phyloP scores from a whole-genome alignment of 2,329 filamentous ascomycete genomes.

The Zymoseptoria brevis region DNA sequence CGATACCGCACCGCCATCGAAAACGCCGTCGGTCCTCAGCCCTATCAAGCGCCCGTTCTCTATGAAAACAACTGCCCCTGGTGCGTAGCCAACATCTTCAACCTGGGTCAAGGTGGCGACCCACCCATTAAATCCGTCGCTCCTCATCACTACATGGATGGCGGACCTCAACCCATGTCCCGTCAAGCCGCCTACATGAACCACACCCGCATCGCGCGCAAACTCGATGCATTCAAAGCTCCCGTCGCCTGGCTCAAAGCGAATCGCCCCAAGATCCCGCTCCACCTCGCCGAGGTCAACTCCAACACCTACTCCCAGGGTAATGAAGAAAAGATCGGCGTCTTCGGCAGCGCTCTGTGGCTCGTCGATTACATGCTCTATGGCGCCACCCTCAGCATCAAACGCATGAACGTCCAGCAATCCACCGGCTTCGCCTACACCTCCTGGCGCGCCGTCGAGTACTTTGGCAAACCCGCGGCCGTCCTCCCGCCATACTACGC shows the following conservation, averaged over 20 bases:
- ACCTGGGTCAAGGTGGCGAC: constrained; percentile 4
- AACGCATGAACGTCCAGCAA: constrained; percentile 13
- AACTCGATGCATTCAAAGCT: constrained; percentile 5
- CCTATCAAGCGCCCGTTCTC: constrained; percentile 9
- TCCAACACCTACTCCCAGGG: constrained; percentile 10
- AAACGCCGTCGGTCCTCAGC: not conserved
- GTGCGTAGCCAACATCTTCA: constrained; percentile 7
- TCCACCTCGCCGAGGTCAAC: constrained; percentile 11
- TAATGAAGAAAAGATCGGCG: constrained; percentile 6
- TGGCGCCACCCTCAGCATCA: constrained; percentile 5
- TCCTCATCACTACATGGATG: constrained; percentile 12
- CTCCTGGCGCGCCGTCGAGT: constrained; percentile 6
- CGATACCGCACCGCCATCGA: constrained; percentile 1
- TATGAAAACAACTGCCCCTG: constrained; percentile 4
- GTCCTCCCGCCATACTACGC: constrained; percentile 13
- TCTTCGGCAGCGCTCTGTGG: constrained; percentile 10
- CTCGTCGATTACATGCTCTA: constrained; percentile 12
- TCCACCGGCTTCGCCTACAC: constrained; percentile 11
- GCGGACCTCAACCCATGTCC: not conserved
- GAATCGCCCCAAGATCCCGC: constrained; percentile 3
- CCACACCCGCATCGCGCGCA: constrained; percentile 6
- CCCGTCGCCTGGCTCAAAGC: constrained; percentile 6
- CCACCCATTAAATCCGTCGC: constrained; percentile 2
- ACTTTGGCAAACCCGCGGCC: constrained; percentile 6
- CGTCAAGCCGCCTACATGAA: constrained; percentile 13